phyloP scores from a whole-genome alignment of 75 land plant species.

The Ceratopteris richardii region DNA sequence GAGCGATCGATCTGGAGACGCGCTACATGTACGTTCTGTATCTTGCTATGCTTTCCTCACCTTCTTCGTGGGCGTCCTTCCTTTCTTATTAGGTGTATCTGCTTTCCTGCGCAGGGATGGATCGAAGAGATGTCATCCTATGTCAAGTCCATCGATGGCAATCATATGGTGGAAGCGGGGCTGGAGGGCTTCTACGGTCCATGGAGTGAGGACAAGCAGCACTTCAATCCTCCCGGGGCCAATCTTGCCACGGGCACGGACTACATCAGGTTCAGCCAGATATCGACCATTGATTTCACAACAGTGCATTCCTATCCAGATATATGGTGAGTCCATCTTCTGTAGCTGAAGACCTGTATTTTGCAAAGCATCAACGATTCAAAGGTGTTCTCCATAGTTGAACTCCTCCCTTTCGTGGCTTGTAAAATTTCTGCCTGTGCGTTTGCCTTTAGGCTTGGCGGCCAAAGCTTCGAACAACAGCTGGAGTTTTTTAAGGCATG shows the following conservation, averaged over 20 bases:
- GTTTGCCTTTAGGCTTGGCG: slow-evolving; percentile 43
- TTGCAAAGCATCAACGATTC: no score
- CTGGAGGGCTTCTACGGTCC: slow-evolving; percentile 63
- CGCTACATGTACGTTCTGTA: slow-evolving; percentile 36
- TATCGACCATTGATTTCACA: slow-evolving; percentile 69
- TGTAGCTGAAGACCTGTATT: no score
- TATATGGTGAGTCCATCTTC: slow-evolving; percentile 58
- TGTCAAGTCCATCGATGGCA: slow-evolving; percentile 59
- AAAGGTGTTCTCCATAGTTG: background rate
- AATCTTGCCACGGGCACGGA: slow-evolving; percentile 59
- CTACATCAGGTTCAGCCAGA: slow-evolving; percentile 61
- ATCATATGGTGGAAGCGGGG: slow-evolving; percentile 56
- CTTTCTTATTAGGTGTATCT: no score
- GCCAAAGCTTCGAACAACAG: slow-evolving; percentile 38
- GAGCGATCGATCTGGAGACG: slow-evolving; percentile 45
- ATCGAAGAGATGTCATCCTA: slow-evolving; percentile 64
- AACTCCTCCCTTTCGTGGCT: background rate
- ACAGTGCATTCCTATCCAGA: slow-evolving; percentile 90
- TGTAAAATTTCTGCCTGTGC: background rate
- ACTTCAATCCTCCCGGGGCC: slow-evolving; percentile 33
- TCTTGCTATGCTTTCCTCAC: no score
- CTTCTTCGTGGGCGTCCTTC: no score
- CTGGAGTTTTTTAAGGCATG: slow-evolving; percentile 55
- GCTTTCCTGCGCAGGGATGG: slow-evolving; percentile 65
- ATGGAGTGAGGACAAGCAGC: slow-evolving; percentile 21